Evolutionary conservation across 495 filamentous ascomycete species (phyloP), one percentile per base, ranked within the genome.

Genomic region (Podospora bellae-mahoneyi): DNA sequence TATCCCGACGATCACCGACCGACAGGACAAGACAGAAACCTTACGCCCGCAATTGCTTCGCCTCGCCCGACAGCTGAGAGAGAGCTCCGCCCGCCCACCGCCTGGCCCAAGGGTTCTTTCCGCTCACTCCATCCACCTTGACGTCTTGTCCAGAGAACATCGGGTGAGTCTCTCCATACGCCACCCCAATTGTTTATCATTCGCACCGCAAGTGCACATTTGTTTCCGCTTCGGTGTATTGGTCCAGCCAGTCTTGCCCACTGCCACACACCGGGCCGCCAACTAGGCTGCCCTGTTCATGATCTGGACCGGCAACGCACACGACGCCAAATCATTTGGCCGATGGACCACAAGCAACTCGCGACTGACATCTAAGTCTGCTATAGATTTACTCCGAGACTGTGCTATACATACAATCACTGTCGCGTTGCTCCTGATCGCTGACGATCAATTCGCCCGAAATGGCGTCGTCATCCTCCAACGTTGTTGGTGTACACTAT

Each of bases 401-500:
- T 62, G 32, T 34, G 9, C 39, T 48, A 13, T 48, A 13, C 39
- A 48, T 13, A 13, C 39, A 48, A 48, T 48, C 2, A 48, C 13
- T 16, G 39, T 16, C 10, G n/a, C 60, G n/a, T 44, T 5, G 30
- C 30, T 28, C 44, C 6, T 28, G n/a, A n/a, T 26, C 56, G 26
- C 39, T 20, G 53, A 44, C 64, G 60, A 48, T 19, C 44, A 64
- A 26, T 27, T 26, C 39, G 27, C 39, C 48, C 73, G 75, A 74
- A 68, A 97, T 97, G 92, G 90, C 94, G 54, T 97, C 93, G 71
- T 94, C 92, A 55, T 97, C 93, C 59, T 97, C 92, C 57, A 99
- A 99, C 80, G 95, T 99, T 70, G 95, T 99, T 69, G 95, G 95
- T 72, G 95, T 99, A 69, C 95, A 99, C 85, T 99, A 99, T 79